phyloP scores from a whole-genome alignment of 805 yeast genomes.

The Myxozyma monticola region DNA sequence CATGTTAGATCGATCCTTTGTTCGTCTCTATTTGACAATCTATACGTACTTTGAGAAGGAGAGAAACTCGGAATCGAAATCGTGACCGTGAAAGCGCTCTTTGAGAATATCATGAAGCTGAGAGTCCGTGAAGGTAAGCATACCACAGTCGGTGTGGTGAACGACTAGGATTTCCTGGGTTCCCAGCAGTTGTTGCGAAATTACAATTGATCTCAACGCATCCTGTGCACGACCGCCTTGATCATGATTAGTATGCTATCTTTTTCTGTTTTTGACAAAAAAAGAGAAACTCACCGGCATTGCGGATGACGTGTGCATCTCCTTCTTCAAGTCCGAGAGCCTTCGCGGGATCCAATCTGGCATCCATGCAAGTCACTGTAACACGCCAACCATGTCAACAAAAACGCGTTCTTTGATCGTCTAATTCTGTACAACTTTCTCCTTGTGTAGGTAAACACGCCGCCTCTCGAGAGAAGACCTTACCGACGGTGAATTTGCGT shows the following conservation, averaged over 20 bases:
- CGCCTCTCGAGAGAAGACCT: too few species aligned
- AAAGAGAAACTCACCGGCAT: slow-evolving; percentile 28
- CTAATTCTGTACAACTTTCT: neutral
- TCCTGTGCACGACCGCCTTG: slow-evolving; percentile 27
- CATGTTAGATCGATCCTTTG: neutral
- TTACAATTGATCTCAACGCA: slow-evolving; percentile 25
- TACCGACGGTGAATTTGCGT: slow-evolving; percentile 26
- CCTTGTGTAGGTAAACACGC: neutral
- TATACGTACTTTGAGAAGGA: slow-evolving; percentile 27
- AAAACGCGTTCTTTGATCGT: neutral
- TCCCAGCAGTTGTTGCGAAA: slow-evolving; percentile 30
- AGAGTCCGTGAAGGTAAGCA: slow-evolving; percentile 24
- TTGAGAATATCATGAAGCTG: slow-evolving; percentile 18
- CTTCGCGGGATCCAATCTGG: slow-evolving; percentile 28
- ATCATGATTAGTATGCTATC: neutral
- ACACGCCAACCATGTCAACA: neutral
- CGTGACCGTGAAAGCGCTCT: slow-evolving; percentile 16
- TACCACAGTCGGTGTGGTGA: slow-evolving; percentile 31
- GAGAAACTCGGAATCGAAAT: slow-evolving; percentile 16
- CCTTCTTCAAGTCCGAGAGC: slow-evolving; percentile 27
- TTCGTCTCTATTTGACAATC: neutral
- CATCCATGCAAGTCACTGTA: slow-evolving; percentile 29
- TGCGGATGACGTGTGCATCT: slow-evolving; percentile 29
- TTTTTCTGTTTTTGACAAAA: too few species aligned
- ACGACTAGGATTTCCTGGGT: slow-evolving; percentile 26